Base-by-base conservation (phyloP, 2,329 filamentous ascomycete species). In the Claviceps spartinae region DNA sequence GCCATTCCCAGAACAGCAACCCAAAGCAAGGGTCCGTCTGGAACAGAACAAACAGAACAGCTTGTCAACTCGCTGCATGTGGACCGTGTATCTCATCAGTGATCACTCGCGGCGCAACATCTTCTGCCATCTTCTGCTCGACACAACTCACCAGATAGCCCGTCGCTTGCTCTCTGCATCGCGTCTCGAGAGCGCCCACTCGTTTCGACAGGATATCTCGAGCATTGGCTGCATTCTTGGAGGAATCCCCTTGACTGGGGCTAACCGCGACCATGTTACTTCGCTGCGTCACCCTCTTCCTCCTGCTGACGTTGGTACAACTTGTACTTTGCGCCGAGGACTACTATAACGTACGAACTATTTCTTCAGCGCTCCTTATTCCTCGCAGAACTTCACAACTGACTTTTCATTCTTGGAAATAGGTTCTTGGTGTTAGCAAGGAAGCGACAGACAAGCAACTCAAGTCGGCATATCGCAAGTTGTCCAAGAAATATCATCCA, bases 401-500 rank as follows among this genome's bases (percentile, higher is more conserved):
- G 37, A 49, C n/a, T 14, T 30, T 14, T 11, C 34, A 36, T 7
- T 11, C 2, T 18, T 37, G 11, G 1, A 2, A 34, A 7, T 49
- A 95, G 82, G 71, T 95, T 54, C 80, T 98, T 26, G 88, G 86
- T 51, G 71, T 98, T 57, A 79, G 84, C 62, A 88, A 81, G 62
- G 75, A 83, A 54, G 91, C 91, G 16, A 83, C 81, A 47, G 89
- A 95, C 51, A 83, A 83, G 62, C 85, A 97, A 62, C 85, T 98
- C 65, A 98, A 98, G 70, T 86, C 86, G 46, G 90, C 93, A 22
- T 98, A 98, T 69, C 82, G 90, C 54, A 83, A 82, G 54, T 76
- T 98, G 11, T 94, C 87, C 73, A 97, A 97, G 70, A 95, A 94
- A 67, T 96, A 79, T 67, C 93, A 98, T 65, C 93, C 93, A 3